These are phyloP conservation scores for Macrophomina tecta DNA, from an alignment of 2,329 filamentous ascomycete genomes.

Conservation along the genomic window DNA sequence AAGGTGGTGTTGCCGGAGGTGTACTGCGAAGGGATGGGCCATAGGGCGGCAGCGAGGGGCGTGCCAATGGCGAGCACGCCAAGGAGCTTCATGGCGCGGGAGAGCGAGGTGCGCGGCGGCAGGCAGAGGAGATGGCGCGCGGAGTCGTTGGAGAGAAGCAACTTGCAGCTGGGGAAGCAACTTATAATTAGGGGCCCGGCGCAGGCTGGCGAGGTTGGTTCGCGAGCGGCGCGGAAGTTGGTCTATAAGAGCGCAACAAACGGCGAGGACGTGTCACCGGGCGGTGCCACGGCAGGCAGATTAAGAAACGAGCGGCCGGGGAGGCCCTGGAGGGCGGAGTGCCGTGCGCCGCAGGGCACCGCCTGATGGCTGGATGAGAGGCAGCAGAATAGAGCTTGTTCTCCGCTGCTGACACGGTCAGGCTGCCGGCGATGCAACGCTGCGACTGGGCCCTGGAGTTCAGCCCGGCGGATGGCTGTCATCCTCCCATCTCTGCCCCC, in stretches of 20 bases:
- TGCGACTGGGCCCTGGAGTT: conserved; percentile 7
- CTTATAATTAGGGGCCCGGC: neutral
- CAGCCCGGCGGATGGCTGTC: neutral
- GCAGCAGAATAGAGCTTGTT: neutral
- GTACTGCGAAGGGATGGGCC: conserved; percentile 50
- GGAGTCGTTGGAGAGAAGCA: neutral
- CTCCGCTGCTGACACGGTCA: conserved; percentile 9
- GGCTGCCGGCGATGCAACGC: conserved; percentile 16
- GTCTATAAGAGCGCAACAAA: conserved; percentile 14
- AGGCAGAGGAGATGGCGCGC: neutral
- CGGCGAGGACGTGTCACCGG: conserved; percentile 9
- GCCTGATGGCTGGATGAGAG: neutral
- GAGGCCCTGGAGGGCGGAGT: conserved; percentile 12
- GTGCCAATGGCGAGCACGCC: conserved; percentile 33
- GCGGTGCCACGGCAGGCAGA: conserved; percentile 13
- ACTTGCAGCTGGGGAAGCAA: neutral
- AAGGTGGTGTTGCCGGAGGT: conserved; percentile 46
- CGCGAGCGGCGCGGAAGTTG: neutral
- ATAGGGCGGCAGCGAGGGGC: conserved; percentile 45
- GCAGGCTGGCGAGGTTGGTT: neutral
- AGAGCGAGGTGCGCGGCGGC: neutral
- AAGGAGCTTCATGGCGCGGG: conserved; percentile 37
- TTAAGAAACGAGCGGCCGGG: conserved; percentile 18
- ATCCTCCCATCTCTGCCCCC: conserved; percentile 10
- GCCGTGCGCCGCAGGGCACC: conserved; percentile 11